Evolutionary conservation across 1,139 yeast genomes (phyloP).

Genomic region (Geotrichum armillariae): DNA sequence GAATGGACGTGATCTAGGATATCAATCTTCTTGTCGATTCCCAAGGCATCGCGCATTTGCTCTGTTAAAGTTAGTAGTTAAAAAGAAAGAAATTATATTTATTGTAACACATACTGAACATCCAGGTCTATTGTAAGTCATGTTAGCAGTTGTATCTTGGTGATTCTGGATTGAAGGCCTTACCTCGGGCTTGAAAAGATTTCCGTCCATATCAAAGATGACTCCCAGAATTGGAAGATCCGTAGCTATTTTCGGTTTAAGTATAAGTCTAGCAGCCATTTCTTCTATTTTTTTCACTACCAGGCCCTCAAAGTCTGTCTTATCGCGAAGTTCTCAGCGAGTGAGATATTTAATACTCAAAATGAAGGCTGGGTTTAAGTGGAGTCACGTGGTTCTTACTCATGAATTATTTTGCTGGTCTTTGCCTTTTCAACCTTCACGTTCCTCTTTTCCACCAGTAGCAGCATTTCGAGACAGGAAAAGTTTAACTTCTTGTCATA

Average conservation of each 20-base stretch:
- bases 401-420: no score
- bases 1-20: constrained; percentile 51
- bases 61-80: constrained; percentile 30
- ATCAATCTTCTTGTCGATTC: constrained; percentile 50
- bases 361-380: no score
- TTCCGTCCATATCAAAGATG: constrained; percentile 72
- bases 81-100: neutral
- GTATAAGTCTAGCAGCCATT: constrained; percentile 35
- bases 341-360: no score
- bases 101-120: constrained; percentile 47
- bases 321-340: no score
- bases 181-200: constrained; percentile 59
- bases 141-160: constrained; percentile 13
- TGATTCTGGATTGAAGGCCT: no score
- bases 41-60: constrained; percentile 59
- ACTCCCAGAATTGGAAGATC: constrained; percentile 49
- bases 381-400: no score
- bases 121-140: constrained; percentile 46
- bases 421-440: no score
- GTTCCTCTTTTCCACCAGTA: no score
- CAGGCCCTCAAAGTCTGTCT: no score
- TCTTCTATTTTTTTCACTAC: neutral
- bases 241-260: constrained; percentile 35
- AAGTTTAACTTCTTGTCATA: no score
- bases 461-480: no score